A percentile compares a stretch with the other conserved stretches of the same genome.
These are phyloP conservation scores for Xenosphaeropsis pyriputrescens DNA, from an alignment of 2,329 filamentous ascomycete genomes.

Conservation along the genomic window DNA sequence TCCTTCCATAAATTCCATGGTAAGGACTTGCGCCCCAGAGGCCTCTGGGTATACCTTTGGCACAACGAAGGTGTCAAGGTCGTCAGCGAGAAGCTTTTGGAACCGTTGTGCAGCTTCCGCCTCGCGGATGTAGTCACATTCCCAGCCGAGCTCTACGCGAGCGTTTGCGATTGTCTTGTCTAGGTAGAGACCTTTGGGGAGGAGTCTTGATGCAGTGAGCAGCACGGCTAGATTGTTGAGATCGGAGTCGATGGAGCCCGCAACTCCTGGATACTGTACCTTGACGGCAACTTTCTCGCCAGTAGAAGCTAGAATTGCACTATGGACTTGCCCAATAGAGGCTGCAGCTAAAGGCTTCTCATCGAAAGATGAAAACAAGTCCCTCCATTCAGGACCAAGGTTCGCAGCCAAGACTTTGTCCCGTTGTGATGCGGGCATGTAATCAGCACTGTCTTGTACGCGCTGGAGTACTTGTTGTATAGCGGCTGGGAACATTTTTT, in stretches of 20 bases:
- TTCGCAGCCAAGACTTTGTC: slow-evolving; percentile 70
- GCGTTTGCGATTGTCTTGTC: slow-evolving; percentile 97
- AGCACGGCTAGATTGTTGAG: slow-evolving; percentile 86
- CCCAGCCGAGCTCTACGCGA: slow-evolving; percentile 82
- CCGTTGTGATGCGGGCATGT: slow-evolving; percentile 91
- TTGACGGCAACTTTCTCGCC: slow-evolving; percentile 79
- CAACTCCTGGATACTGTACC: slow-evolving; percentile 92
- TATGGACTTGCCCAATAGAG: slow-evolving; percentile 93
- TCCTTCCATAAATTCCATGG: slow-evolving; percentile 84
- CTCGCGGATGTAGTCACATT: slow-evolving; percentile 90
- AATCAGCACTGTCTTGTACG: slow-evolving; percentile 92
- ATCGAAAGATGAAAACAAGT: slow-evolving; percentile 71
- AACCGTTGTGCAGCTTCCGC: slow-evolving; percentile 70
- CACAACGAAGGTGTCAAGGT: slow-evolving; percentile 61
- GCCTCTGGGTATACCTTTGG: slow-evolving; percentile 67
- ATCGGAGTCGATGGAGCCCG: slow-evolving; percentile 91
- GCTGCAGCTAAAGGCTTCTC: slow-evolving; percentile 89
- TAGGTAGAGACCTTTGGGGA: slow-evolving; percentile 85
- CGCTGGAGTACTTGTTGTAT: slow-evolving; percentile 85
- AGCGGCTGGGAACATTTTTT: slow-evolving; percentile 78
- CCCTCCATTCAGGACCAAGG: slow-evolving; percentile 71
- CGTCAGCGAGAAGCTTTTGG: slow-evolving; percentile 58
- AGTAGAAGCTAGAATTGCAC: slow-evolving; percentile 62
- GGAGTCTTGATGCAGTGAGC: slow-evolving; percentile 74
- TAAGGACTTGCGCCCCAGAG: slow-evolving; percentile 74